phyloP scores from a whole-genome alignment of 306 rosid genomes.

The Senna tora region DNA sequence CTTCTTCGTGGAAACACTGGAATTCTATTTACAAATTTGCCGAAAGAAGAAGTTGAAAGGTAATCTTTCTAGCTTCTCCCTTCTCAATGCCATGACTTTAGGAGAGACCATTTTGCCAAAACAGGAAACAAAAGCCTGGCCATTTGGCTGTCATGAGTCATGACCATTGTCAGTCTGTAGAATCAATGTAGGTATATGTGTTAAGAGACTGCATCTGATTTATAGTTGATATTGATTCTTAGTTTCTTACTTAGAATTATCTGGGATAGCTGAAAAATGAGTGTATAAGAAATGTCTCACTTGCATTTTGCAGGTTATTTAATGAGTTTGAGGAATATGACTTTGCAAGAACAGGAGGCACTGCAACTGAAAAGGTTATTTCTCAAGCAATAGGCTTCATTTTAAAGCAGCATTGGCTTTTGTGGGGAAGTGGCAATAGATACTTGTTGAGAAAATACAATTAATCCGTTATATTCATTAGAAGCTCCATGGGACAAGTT shows the following conservation, averaged over 20 bases:
- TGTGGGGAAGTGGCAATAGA: not conserved
- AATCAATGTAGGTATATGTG: not conserved
- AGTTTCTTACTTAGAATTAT: not conserved
- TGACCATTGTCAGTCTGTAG: not conserved
- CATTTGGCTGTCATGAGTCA: not conserved
- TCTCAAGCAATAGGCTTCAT: not conserved
- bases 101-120: not conserved
- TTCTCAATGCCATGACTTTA: constrained; percentile 5
- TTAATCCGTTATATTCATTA: not conserved
- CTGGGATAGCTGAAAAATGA: not conserved
- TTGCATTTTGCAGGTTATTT: constrained; percentile 61
- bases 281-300: not conserved
- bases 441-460: not conserved
- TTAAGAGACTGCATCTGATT: not conserved
- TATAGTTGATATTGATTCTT: not conserved
- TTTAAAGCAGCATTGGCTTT: not conserved
- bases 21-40: constrained; percentile 68
- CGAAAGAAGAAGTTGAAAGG: constrained; percentile 89
- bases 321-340: constrained; percentile 81
- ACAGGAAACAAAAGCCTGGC: not conserved
- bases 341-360: constrained; percentile 85
- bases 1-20: constrained; percentile 89
- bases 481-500: not conserved
- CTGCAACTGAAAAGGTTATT: constrained; percentile 70
- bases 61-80: constrained; percentile 26